These are phyloP conservation scores for Penicillium manginii DNA, from an alignment of 495 filamentous ascomycete genomes.

Conservation along the genomic window DNA sequence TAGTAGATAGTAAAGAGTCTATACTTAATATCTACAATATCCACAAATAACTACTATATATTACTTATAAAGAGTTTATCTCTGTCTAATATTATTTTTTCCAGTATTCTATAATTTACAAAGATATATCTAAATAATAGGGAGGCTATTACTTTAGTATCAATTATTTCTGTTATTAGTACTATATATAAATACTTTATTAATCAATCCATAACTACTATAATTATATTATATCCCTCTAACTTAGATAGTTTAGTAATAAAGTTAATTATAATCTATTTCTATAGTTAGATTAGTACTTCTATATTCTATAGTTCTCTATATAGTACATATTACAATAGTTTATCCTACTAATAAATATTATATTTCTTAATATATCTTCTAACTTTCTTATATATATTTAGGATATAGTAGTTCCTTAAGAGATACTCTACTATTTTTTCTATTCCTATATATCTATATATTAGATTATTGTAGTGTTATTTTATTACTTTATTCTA, in stretches of 20 bases:
- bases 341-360: conserved; percentile 7
- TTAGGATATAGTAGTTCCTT: conserved; percentile 12
- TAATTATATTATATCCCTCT: too few species aligned
- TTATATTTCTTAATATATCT: neutral
- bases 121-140: too few species aligned
- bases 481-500: conserved; percentile 10
- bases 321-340: conserved; percentile 5
- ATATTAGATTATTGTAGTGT: conserved; percentile 6
- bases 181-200: too few species aligned
- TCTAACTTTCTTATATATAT: conserved; percentile 6
- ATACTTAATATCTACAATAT: too few species aligned
- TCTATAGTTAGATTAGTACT: conserved; percentile 11
- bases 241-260: too few species aligned
- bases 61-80: too few species aligned
- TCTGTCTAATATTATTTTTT: too few species aligned
- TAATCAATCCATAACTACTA: too few species aligned
- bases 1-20: conserved; percentile 34
- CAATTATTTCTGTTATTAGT: too few species aligned
- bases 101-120: too few species aligned
- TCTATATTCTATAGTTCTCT: conserved; percentile 16
- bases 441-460: conserved; percentile 10
- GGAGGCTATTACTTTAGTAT: too few species aligned
- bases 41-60: too few species aligned
- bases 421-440: conserved; percentile 15
- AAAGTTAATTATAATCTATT: conserved; percentile 30